Base-by-base conservation (phyloP, 2,329 filamentous ascomycete genomes). In the Talaromyces verruculosus region DNA sequence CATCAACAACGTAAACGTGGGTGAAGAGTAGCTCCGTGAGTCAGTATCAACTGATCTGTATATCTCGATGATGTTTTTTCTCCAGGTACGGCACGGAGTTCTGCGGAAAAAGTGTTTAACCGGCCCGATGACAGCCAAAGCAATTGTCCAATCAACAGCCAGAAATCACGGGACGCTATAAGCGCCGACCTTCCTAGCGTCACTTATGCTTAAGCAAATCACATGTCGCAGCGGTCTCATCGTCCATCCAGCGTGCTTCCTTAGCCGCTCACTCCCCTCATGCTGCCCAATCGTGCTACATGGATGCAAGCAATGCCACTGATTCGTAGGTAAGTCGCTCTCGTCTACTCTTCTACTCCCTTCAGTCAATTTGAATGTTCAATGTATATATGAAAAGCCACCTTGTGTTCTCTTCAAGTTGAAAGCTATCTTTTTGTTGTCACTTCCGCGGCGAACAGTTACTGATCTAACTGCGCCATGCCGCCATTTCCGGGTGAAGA, bases 401-500 rank as follows among this genome's bases (percentile, higher is more conserved):
- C 33, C 30, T 57, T 39, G 4, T 57, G n/a, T 33, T 17, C 6
- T 39, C 6, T 37, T 33, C 53, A 57, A 57, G n/a, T 25, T 8
- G 53, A 57, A 55, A 51, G 25, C 28, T 67, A 49, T 62, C 35
- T 7, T 51, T 51, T 58, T 59, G 49, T 62, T 66, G 66, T 30
- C 35, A 65, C 28, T 55, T 55, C 1, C 17, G 22, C 41, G 30
- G 30, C 51, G 10, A 53, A 39, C 41, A 17, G 15, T 25, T 47
- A 33, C 45, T 51, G 22, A 61, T 65, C 63, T 33, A 59, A 61
- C 47, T 58, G 61, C 65, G 73, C 63, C 62, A 83, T 83, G 81
- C 81, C 81, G 72, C 79, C 78, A 37, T 73, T 78, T 57, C 75
- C 78, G 15, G 79, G 80, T 67, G 81, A 83, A 75, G 80, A 83